These are phyloP conservation scores for Fusarium pininemorale DNA, from an alignment of 2,329 filamentous ascomycete species.

Conservation along the genomic window DNA sequence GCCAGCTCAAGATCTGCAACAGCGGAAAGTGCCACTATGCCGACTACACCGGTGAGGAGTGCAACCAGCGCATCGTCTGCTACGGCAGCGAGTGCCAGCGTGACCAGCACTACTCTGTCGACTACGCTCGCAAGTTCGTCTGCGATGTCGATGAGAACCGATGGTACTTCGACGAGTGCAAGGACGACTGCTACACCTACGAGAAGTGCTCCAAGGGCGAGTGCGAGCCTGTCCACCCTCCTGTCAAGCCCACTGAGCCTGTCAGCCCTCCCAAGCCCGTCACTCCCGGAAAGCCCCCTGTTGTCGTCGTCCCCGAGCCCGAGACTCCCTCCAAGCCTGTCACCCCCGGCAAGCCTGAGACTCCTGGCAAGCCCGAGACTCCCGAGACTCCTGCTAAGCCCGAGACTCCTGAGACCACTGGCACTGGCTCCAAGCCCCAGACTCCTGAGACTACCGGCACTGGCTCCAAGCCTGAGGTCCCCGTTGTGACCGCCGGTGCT, in stretches of 20 bases:
- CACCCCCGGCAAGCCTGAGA: constrained; percentile 3
- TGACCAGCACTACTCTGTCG: constrained; percentile 41
- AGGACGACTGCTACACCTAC: constrained; percentile 43
- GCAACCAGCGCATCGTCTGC: constrained; percentile 50
- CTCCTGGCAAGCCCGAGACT: background rate
- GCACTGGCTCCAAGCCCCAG: background rate
- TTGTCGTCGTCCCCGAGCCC: constrained; percentile 21
- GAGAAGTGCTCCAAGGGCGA: constrained; percentile 37
- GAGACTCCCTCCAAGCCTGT: background rate
- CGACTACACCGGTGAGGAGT: constrained; percentile 42
- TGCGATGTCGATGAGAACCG: constrained; percentile 43
- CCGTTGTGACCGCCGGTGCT: constrained; percentile 39
- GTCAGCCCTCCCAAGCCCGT: constrained; percentile 10
- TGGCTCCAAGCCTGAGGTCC: constrained; percentile 10
- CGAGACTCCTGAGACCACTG: constrained; percentile 2
- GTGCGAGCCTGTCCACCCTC: constrained; percentile 38
- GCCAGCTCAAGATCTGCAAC: constrained; percentile 47
- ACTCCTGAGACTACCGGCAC: background rate
- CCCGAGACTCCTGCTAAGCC: background rate
- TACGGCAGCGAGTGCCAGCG: constrained; percentile 43
- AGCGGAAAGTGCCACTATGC: constrained; percentile 44
- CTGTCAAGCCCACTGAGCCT: background rate
- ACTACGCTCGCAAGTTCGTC: constrained; percentile 46
- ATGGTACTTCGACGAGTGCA: constrained; percentile 45
- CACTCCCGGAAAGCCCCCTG: constrained; percentile 1